phyloP scores from a whole-genome alignment of 352 stramenopile genomes.

The Globisporangium nagaii region DNA sequence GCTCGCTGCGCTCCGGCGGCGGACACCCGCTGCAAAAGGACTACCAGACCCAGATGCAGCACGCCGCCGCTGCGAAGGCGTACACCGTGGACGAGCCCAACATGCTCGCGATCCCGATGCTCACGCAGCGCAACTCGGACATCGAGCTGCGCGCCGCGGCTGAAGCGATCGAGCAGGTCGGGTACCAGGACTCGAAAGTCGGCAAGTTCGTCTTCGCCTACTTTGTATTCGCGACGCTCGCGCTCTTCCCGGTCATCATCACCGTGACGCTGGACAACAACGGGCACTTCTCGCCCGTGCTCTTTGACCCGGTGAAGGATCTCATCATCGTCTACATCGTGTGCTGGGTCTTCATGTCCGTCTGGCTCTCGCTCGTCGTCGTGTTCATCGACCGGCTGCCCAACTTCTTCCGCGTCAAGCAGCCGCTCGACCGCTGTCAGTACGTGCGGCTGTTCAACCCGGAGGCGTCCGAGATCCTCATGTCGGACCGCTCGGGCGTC shows the following conservation, averaged over 20 bases:
- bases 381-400: constrained; percentile 8
- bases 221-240: constrained; percentile 8
- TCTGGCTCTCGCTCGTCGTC: constrained; percentile 15
- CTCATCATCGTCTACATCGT: constrained; percentile 16
- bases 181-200: constrained; percentile 12
- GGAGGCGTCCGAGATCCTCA: constrained; percentile 13
- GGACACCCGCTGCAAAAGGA: not conserved
- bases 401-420: constrained; percentile 16
- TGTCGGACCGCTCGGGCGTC: constrained; percentile 9
- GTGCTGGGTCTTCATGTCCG: constrained; percentile 8
- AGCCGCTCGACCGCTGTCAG: constrained; percentile 13
- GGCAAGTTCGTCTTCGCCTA: constrained; percentile 10
- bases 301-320: constrained; percentile 12
- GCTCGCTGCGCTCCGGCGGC: not conserved
- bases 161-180: constrained; percentile 11
- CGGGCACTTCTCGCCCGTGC: not conserved
- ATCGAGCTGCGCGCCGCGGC: constrained; percentile 5
- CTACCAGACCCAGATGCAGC: not conserved
- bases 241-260: constrained; percentile 10
- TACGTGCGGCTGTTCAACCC: constrained; percentile 19
- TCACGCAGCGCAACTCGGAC: constrained; percentile 9
- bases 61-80: not conserved
- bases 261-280: constrained; percentile 13
- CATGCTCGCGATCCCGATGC: constrained; percentile 9
- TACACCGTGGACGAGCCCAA: constrained; percentile 9